Evolutionary conservation across 2,329 filamentous ascomycete species (phyloP).

Genomic region (Leptographium wingfieldii): DNA sequence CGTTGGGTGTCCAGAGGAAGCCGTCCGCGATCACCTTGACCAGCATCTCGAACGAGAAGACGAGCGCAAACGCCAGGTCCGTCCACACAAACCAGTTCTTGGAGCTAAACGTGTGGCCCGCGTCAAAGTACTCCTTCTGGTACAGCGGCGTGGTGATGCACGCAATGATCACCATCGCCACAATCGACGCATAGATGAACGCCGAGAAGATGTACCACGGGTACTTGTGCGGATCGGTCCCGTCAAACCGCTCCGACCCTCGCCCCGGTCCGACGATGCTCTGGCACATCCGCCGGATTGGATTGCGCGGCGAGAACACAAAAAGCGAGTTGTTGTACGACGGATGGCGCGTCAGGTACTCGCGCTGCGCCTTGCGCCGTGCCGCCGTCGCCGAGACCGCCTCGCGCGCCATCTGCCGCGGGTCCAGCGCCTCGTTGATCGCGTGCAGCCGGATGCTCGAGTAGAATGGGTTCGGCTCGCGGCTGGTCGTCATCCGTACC

Average conservation of each 20-base stretch:
- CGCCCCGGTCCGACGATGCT: slow-evolving; percentile 82
- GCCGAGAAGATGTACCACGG: slow-evolving; percentile 91
- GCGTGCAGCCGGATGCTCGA: slow-evolving; percentile 57
- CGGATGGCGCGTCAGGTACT: slow-evolving; percentile 77
- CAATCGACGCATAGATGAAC: slow-evolving; percentile 85
- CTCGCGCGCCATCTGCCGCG: slow-evolving; percentile 78
- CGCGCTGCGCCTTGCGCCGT: slow-evolving; percentile 76
- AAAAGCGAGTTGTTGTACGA: slow-evolving; percentile 88
- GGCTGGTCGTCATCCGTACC: slow-evolving; percentile 40
- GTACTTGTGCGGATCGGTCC: slow-evolving; percentile 74
- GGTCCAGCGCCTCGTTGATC: slow-evolving; percentile 67
- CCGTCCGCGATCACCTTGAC: slow-evolving; percentile 95
- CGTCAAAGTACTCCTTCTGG: slow-evolving; percentile 72
- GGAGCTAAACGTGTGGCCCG: slow-evolving; percentile 41
- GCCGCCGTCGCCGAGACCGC: slow-evolving; percentile 73
- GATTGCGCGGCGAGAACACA: slow-evolving; percentile 68
- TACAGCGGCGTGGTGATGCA: slow-evolving; percentile 92
- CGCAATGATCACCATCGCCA: slow-evolving; percentile 94
- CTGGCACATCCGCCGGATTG: slow-evolving; percentile 72
- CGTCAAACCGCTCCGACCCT: slow-evolving; percentile 76
- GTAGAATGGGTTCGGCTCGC: slow-evolving; percentile 92
- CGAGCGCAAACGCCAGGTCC: slow-evolving; percentile 73
- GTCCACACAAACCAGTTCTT: slow-evolving; percentile 92
- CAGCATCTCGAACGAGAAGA: slow-evolving; percentile 75
- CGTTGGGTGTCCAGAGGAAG: slow-evolving; percentile 92